Percentiles rank a stretch among this genome's conserved stretches.
Conservation (phyloP, 2,329 filamentous ascomycete species). For the Lojkania enalia region DNA sequence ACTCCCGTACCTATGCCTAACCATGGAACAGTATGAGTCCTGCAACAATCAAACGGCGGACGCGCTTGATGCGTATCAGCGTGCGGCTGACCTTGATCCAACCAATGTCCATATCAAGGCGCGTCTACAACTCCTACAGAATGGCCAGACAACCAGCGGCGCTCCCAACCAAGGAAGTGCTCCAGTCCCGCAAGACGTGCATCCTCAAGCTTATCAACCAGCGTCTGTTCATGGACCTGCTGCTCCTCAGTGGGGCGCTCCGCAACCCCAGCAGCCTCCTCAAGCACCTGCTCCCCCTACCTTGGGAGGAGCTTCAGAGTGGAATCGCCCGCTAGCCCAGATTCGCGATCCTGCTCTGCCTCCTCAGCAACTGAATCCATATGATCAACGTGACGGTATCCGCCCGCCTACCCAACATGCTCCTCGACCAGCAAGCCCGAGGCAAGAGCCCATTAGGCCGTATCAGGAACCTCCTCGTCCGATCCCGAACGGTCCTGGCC, state of each 20-base stretch:
- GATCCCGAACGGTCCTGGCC: constrained; percentile 47
- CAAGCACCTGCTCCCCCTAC: constrained; percentile 66
- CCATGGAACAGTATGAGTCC: constrained; percentile 75
- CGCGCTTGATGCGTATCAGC: constrained; percentile 91
- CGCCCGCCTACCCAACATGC: constrained; percentile 67
- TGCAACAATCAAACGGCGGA: constrained; percentile 99
- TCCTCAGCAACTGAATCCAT: constrained; percentile 77
- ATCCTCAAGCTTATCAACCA: constrained; percentile 90
- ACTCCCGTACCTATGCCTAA: constrained; percentile 15
- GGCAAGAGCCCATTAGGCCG: constrained; percentile 69
- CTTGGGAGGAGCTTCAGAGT: constrained; percentile 55
- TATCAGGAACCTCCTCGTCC: constrained; percentile 69
- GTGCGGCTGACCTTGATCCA: constrained; percentile 92
- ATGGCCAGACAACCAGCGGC: constrained; percentile 70
- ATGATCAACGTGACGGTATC: constrained; percentile 75
- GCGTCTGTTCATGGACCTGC: constrained; percentile 80
- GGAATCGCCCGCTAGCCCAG: constrained; percentile 70
- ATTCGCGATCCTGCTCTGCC: constrained; percentile 66
- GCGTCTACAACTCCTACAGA: constrained; percentile 84
- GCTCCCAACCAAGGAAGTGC: constrained; percentile 71
- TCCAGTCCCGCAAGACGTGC: constrained; percentile 93
- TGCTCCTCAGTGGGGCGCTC: constrained; percentile 86
- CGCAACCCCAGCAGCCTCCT: constrained; percentile 66
- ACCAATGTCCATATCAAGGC: constrained; percentile 95
- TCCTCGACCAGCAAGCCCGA: constrained; percentile 74